Percentiles rank a stretch among this genome's conserved stretches.
Conservation (phyloP, 2,329 filamentous ascomycete genomes). For the Exserohilum rostratum region DNA sequence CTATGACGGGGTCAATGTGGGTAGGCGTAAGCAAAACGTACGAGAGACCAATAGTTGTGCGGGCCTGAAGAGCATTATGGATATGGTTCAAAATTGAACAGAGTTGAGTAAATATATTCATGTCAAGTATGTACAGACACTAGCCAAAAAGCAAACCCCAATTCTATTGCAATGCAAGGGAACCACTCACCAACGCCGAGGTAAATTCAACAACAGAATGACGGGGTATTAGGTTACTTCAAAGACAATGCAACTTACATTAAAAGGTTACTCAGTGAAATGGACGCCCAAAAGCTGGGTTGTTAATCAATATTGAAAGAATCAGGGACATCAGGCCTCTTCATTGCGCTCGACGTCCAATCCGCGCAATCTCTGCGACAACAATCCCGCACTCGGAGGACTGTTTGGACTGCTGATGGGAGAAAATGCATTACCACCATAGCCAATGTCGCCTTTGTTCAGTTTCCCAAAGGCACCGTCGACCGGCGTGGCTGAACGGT, state of each 20-base stretch:
- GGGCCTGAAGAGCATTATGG: neutral
- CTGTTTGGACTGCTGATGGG: constrained; percentile 48
- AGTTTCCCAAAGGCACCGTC: constrained; percentile 68
- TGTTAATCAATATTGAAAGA: neutral
- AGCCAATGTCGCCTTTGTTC: constrained; percentile 64
- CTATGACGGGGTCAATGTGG: neutral
- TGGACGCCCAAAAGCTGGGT: neutral
- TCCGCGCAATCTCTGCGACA: constrained; percentile 71
- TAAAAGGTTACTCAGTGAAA: neutral
- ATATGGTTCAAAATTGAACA: neutral
- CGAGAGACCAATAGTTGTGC: neutral
- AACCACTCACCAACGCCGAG: neutral
- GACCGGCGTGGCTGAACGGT: neutral
- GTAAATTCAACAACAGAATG: neutral
- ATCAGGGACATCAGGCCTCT: constrained; percentile 4
- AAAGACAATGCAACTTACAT: neutral
- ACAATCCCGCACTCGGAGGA: constrained; percentile 71
- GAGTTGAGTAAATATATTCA: neutral
- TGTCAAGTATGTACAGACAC: neutral
- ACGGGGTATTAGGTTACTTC: constrained; percentile 4
- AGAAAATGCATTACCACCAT: constrained; percentile 46
- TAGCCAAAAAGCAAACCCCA: neutral
- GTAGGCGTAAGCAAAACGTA: neutral
- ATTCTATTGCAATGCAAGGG: neutral
- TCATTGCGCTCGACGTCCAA: constrained; percentile 58